These are phyloP conservation scores for Volutella citrinella DNA, from an alignment of 2,329 filamentous ascomycete genomes.

Conservation along the genomic window DNA sequence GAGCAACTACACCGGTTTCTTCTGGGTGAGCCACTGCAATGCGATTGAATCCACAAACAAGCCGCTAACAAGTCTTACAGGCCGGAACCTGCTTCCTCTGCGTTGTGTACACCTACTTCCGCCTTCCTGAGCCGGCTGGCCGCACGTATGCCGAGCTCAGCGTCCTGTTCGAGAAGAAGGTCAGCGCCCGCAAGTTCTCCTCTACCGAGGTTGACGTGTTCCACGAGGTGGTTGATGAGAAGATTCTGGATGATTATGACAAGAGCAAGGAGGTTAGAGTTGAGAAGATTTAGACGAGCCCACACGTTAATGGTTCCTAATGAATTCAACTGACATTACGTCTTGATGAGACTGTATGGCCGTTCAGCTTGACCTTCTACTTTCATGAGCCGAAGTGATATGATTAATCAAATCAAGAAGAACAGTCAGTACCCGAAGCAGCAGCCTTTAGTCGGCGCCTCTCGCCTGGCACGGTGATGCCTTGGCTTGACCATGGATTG, in stretches of 20 bases:
- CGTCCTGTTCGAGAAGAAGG: constrained; percentile 26
- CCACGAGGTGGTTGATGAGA: constrained; percentile 1
- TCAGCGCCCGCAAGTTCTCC: constrained; percentile 32
- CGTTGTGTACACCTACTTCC: constrained; percentile 18
- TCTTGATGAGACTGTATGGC: no score
- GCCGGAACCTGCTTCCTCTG: constrained; percentile 31
- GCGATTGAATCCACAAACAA: background rate
- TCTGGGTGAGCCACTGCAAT: constrained; percentile 31
- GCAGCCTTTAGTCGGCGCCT: no score
- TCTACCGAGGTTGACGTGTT: constrained; percentile 10
- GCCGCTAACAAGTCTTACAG: background rate
- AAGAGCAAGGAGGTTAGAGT: background rate
- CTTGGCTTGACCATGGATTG: no score
- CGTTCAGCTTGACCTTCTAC: no score
- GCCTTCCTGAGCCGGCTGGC: constrained; percentile 25
- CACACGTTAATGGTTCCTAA: no score
- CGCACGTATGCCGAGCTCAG: constrained; percentile 28
- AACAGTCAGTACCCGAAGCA: no score
- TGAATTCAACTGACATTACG: no score
- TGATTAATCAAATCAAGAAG: no score
- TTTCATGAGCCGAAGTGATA: no score
- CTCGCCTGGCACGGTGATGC: no score
- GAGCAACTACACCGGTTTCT: constrained; percentile 37
- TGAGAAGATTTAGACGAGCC: no score
- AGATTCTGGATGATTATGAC: constrained; percentile 1